These are phyloP conservation scores for Collariella sp. DNA, from an alignment of 495 filamentous ascomycete genomes.

Conservation along the genomic window DNA sequence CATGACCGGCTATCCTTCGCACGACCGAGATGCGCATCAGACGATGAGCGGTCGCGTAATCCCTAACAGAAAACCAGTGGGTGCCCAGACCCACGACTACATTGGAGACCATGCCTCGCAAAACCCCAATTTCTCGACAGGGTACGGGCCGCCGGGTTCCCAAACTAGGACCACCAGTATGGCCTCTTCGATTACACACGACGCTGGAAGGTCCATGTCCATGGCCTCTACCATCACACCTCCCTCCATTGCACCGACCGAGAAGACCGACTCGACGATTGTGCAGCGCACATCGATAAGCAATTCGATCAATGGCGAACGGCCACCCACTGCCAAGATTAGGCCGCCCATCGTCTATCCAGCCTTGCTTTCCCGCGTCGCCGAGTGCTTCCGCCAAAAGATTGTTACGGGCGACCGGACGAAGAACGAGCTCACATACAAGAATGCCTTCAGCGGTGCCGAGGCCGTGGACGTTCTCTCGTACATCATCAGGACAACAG, in stretches of 20 bases:
- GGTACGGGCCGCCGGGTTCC: conserved; percentile 31
- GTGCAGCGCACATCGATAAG: conserved; percentile 37
- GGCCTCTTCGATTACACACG: conserved; percentile 38
- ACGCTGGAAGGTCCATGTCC: conserved; percentile 59
- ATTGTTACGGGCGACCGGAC: conserved; percentile 74
- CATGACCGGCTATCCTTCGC: conserved; percentile 69
- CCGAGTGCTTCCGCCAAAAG: conserved; percentile 80
- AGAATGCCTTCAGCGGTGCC: conserved; percentile 86
- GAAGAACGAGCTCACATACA: conserved; percentile 96
- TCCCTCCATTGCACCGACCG: conserved; percentile 29
- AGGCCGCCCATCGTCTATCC: conserved; percentile 81
- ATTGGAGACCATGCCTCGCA: conserved; percentile 3
- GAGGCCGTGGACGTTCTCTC: conserved; percentile 93
- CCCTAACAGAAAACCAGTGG: conserved; percentile 47
- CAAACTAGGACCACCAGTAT: conserved; percentile 46
- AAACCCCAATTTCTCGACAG: conserved; percentile 16
- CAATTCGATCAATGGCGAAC: conserved; percentile 41
- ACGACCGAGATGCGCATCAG: conserved; percentile 70
- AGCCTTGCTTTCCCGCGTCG: conserved; percentile 81
- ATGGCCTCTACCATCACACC: conserved; percentile 61
- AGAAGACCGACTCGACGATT: conserved; percentile 33
- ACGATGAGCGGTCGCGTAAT: conserved; percentile 90
- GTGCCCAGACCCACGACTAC: conserved; percentile 19
- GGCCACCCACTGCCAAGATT: conserved; percentile 44
- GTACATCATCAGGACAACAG: conserved; percentile 91